Percentiles rank a stretch among this genome's conserved stretches.
Evolutionary conservation across 31 red algal species (phyloP).

Genomic region (Endocladia muricata): DNA sequence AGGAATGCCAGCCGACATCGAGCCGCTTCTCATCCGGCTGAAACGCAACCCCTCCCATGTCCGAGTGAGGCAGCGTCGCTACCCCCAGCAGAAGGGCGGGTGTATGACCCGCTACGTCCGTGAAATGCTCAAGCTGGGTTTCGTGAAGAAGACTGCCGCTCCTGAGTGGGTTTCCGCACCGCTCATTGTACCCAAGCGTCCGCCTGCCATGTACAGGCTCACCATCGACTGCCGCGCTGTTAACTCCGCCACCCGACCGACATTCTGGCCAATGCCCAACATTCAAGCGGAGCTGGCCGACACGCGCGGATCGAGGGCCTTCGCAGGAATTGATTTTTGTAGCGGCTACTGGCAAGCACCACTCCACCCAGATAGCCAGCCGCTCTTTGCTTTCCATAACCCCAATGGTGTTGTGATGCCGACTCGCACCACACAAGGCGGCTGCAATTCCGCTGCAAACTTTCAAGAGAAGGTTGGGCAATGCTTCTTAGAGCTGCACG

Average conservation of each 20-base stretch:
- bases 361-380: background rate
- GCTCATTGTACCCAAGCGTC: slow-evolving; percentile 4
- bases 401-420: slow-evolving; percentile 1
- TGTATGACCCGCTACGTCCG: slow-evolving; percentile 1
- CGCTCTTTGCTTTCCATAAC: background rate
- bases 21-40: background rate
- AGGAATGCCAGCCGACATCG: slow-evolving; percentile 1
- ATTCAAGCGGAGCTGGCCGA: background rate
- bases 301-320: background rate
- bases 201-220: slow-evolving; percentile 1
- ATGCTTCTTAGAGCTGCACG: background rate
- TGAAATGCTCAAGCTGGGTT: slow-evolving; percentile 5
- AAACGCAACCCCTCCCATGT: background rate
- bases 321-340: slow-evolving; percentile 3
- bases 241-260: background rate
- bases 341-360: slow-evolving; percentile 11
- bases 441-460: slow-evolving; percentile 4
- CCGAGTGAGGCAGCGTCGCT: slow-evolving; percentile 1
- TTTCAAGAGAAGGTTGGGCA: background rate
- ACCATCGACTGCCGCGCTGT: slow-evolving; percentile 7
- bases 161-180: slow-evolving; percentile 12
- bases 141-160: background rate
- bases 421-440: slow-evolving; percentile 1
- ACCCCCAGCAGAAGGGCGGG: background rate
- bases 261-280: slow-evolving; percentile 22